Conservation (phyloP, 371 early-diverging fungal genomes). For the Lichtheimia hyalospora region DNA sequence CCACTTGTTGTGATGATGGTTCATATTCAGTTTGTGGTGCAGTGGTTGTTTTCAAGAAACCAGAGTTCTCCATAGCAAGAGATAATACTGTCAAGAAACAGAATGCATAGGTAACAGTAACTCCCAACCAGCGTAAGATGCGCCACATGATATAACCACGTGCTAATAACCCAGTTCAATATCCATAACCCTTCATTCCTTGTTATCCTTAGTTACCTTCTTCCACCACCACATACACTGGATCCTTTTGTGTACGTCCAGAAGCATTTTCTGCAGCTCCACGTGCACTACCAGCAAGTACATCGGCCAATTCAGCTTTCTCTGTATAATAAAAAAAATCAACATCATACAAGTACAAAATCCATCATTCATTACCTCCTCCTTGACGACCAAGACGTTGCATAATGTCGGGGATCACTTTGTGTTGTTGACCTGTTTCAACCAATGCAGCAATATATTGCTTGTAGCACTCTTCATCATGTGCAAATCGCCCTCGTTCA, state of each 20-base stretch:
- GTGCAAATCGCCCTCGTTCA: slow-evolving; percentile 59
- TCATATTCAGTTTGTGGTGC: slow-evolving; percentile 60
- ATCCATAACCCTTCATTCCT: neutral
- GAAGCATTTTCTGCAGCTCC: slow-evolving; percentile 3
- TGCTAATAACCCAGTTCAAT: slow-evolving; percentile 25
- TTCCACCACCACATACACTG: slow-evolving; percentile 49
- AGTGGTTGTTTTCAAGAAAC: slow-evolving; percentile 56
- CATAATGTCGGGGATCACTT: slow-evolving; percentile 59
- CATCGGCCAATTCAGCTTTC: slow-evolving; percentile 9
- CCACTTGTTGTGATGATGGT: slow-evolving; percentile 59
- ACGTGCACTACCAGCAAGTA: no score
- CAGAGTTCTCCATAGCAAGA: slow-evolving; percentile 68
- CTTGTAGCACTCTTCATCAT: slow-evolving; percentile 57
- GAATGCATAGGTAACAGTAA: slow-evolving; percentile 69
- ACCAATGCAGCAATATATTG: slow-evolving; percentile 66
- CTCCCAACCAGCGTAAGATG: slow-evolving; percentile 65
- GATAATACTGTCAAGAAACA: slow-evolving; percentile 68
- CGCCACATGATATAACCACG: slow-evolving; percentile 65
- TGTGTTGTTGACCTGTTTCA: slow-evolving; percentile 55
- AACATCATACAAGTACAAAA: neutral
- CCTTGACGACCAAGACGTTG: slow-evolving; percentile 49
- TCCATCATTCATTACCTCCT: slow-evolving; percentile 4
- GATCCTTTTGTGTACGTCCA: slow-evolving; percentile 26
- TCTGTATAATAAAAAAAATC: neutral
- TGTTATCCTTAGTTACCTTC: slow-evolving; percentile 26